Evolutionary conservation across 2,329 filamentous ascomycete species (phyloP).

Genomic region (Botryotinia convoluta): DNA sequence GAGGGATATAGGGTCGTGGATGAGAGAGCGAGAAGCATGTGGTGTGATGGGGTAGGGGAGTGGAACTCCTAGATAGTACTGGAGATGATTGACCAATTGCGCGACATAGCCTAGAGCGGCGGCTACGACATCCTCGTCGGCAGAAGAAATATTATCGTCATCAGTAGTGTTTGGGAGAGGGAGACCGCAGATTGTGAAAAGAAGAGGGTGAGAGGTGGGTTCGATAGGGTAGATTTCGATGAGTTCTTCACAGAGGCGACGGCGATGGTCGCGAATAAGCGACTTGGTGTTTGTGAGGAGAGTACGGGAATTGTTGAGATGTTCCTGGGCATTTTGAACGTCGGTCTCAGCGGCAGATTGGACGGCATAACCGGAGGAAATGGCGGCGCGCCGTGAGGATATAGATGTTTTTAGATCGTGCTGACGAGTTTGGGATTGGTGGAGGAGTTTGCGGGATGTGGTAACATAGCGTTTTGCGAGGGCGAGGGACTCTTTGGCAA

Average conservation of each 20-base stretch:
- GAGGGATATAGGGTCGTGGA: slow-evolving; percentile 70
- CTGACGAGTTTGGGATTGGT: slow-evolving; percentile 58
- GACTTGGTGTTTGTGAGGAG: slow-evolving; percentile 58
- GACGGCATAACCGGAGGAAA: slow-evolving; percentile 58
- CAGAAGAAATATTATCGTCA: slow-evolving; percentile 50
- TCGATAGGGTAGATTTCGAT: slow-evolving; percentile 76
- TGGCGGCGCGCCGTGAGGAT: slow-evolving; percentile 61
- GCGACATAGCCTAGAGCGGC: slow-evolving; percentile 80
- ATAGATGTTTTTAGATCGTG: slow-evolving; percentile 69
- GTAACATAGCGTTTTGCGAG: slow-evolving; percentile 55
- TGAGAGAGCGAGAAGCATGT: slow-evolving; percentile 70
- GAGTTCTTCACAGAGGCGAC: slow-evolving; percentile 84
- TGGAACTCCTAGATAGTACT: slow-evolving; percentile 75
- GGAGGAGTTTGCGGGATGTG: slow-evolving; percentile 64
- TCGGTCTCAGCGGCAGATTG: slow-evolving; percentile 60
- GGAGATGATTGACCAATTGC: slow-evolving; percentile 70
- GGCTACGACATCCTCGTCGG: slow-evolving; percentile 67
- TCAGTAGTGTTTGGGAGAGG: slow-evolving; percentile 77
- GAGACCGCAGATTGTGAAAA: slow-evolving; percentile 80
- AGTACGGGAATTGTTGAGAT: slow-evolving; percentile 55
- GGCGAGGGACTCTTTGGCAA: slow-evolving; percentile 49
- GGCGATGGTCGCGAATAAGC: slow-evolving; percentile 77
- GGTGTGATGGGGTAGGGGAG: slow-evolving; percentile 77
- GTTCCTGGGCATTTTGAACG: slow-evolving; percentile 58
- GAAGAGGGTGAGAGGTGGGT: slow-evolving; percentile 61